These are phyloP conservation scores for Straminergon stramineum DNA, from an alignment of 225 moss, liverwort and hornwort species.

Conservation along the genomic window DNA sequence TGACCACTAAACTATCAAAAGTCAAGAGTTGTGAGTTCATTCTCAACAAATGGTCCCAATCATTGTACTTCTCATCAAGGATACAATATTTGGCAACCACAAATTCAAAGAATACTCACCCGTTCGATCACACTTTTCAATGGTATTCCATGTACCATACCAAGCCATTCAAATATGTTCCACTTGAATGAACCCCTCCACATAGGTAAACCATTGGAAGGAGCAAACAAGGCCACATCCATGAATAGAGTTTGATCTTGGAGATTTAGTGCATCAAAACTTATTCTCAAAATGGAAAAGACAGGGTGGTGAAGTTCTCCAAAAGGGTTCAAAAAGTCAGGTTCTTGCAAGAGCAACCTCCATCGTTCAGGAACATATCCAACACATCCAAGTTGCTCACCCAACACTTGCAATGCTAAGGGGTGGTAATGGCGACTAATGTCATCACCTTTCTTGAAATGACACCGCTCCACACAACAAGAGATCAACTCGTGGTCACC, in stretches of 20 bases:
- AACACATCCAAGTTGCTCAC: neutral
- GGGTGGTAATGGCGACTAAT: neutral
- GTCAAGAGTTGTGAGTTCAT: neutral
- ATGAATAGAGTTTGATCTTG: neutral
- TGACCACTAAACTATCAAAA: neutral
- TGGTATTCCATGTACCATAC: neutral
- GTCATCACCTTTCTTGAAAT: neutral
- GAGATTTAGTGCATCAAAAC: neutral
- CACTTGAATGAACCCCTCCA: neutral
- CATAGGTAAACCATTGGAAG: fast-evolving
- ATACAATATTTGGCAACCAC: neutral
- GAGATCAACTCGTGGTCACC: neutral
- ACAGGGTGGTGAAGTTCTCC: neutral
- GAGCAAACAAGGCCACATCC: neutral
- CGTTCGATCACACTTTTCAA: neutral
- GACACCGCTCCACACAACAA: neutral
- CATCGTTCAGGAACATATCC: neutral
- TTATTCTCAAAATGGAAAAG: constrained; percentile 4
- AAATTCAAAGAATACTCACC: neutral
- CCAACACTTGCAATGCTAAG: neutral
- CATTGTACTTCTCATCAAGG: neutral
- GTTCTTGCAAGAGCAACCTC: neutral
- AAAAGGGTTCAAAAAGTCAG: constrained; percentile 1
- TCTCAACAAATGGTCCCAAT: neutral
- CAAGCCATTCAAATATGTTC: neutral